Conservation (phyloP, 495 filamentous ascomycete genomes). For the Aspergillus funiculosus region DNA sequence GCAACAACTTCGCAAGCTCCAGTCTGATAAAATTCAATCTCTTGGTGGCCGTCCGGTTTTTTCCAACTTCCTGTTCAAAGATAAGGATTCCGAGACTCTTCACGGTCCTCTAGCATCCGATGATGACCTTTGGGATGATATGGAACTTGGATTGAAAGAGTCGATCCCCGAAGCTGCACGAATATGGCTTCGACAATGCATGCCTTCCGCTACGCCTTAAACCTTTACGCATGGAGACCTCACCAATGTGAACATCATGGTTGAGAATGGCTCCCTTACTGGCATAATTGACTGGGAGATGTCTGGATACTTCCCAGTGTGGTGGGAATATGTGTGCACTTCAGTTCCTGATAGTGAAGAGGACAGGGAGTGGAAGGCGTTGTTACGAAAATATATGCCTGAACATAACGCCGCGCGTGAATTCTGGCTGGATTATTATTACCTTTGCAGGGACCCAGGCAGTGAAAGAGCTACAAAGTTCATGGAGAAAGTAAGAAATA, state of each 20-base stretch:
- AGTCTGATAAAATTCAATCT: slow-evolving; percentile 23
- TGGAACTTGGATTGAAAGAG: slow-evolving; percentile 18
- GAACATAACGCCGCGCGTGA: slow-evolving; percentile 20
- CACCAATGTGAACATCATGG: slow-evolving; percentile 33
- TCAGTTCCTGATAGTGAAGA: slow-evolving; percentile 13
- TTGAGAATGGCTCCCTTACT: slow-evolving; percentile 20
- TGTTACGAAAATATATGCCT: slow-evolving; percentile 21
- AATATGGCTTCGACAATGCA: slow-evolving; percentile 16
- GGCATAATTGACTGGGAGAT: slow-evolving; percentile 26
- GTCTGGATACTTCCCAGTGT: slow-evolving; percentile 25
- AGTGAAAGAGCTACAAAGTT: slow-evolving; percentile 5
- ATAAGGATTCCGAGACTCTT: neutral
- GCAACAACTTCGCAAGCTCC: slow-evolving; percentile 25
- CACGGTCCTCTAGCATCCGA: slow-evolving; percentile 27
- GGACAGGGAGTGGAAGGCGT: slow-evolving; percentile 24
- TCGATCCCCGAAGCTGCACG: slow-evolving; percentile 18
- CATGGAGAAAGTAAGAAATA: slow-evolving; percentile 1
- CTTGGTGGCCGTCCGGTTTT: slow-evolving; percentile 12
- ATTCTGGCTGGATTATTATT: slow-evolving; percentile 20
- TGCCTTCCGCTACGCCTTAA: slow-evolving; percentile 27
- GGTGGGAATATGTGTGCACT: slow-evolving; percentile 24
- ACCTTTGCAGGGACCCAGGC: slow-evolving; percentile 2
- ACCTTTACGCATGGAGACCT: slow-evolving; percentile 37
- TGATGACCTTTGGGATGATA: slow-evolving; percentile 28
- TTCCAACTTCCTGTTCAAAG: slow-evolving; percentile 1